A percentile compares a stretch with the other conserved stretches of the same genome.
These are phyloP conservation scores for Penicillium paneum DNA, from an alignment of 2,329 filamentous ascomycete species.

Conservation along the genomic window DNA sequence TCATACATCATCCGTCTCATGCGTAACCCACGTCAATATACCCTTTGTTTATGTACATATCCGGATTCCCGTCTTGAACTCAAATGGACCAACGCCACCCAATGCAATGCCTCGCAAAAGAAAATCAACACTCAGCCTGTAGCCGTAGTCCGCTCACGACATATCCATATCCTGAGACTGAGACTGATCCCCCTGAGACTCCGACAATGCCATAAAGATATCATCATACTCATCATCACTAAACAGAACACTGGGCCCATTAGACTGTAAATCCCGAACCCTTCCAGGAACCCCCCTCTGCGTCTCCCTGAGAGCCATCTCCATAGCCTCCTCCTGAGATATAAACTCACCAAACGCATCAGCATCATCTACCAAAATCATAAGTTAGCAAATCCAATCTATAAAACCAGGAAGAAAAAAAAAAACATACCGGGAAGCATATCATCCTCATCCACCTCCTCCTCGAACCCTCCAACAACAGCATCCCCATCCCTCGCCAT, in stretches of 20 bases:
- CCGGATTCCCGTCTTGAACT: background rate
- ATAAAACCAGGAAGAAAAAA: background rate
- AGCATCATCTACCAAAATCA: slow-evolving; percentile 19
- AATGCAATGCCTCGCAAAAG: slow-evolving; percentile 15
- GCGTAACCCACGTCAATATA: slow-evolving; percentile 32
- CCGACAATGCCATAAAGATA: slow-evolving; percentile 63
- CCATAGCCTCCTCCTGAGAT: slow-evolving; percentile 34
- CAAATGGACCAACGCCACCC: slow-evolving; percentile 12
- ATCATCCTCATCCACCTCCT: slow-evolving; percentile 26
- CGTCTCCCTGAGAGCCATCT: slow-evolving; percentile 29
- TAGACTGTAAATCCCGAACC: background rate
- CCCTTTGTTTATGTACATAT: slow-evolving; percentile 19
- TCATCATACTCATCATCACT: slow-evolving; percentile 61
- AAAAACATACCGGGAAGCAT: slow-evolving; percentile 26
- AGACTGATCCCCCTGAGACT: slow-evolving; percentile 31
- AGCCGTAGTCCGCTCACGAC: slow-evolving; percentile 26
- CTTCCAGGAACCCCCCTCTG: background rate
- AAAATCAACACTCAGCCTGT: background rate
- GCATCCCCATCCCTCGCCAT: slow-evolving; percentile 36
- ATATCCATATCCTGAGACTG: slow-evolving; percentile 40
- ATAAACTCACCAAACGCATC: slow-evolving; percentile 39
- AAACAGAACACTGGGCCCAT: slow-evolving; percentile 22
- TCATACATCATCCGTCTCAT: slow-evolving; percentile 14
- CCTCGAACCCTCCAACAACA: slow-evolving; percentile 18
- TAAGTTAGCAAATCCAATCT: background rate